Evolutionary conservation across 176 grass and related monocot species (phyloP).

Genomic region (Cymbopogon citratus): DNA sequence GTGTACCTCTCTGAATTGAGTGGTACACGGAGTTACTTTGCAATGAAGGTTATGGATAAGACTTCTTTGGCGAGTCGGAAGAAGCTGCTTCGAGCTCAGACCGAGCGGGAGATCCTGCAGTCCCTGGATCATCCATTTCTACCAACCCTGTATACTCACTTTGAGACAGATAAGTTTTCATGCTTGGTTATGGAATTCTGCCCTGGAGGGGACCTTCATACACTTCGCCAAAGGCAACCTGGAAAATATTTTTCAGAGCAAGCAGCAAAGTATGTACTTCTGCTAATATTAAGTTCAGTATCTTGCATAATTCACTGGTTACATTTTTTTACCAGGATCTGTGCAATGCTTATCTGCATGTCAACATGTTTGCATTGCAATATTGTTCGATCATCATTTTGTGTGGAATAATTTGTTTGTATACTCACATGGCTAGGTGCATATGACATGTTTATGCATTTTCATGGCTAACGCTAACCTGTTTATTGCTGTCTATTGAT

Average conservation of each 20-base stretch:
- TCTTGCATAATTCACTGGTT: background rate
- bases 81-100: slow-evolving; percentile 85
- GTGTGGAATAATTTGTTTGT: background rate
- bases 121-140: slow-evolving; percentile 86
- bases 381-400: background rate
- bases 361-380: background rate
- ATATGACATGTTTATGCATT: background rate
- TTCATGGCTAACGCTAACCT: background rate
- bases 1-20: slow-evolving; percentile 84
- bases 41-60: slow-evolving; percentile 97
- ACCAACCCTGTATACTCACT: slow-evolving; percentile 85
- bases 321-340: slow-evolving; percentile 1
- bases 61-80: slow-evolving; percentile 72
- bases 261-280: slow-evolving; percentile 72
- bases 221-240: slow-evolving; percentile 78
- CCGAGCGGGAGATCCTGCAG: slow-evolving; percentile 80
- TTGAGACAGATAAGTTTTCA: slow-evolving; percentile 91
- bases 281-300: background rate
- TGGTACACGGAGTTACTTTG: slow-evolving; percentile 76
- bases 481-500: background rate
- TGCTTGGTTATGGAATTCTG: slow-evolving; percentile 95
- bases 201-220: slow-evolving; percentile 82
- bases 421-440: background rate
- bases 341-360: background rate
- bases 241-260: slow-evolving; percentile 88